Percentiles rank a stretch among this genome's conserved stretches.
Evolutionary conservation across 2,329 filamentous ascomycete genomes (phyloP).

Genomic region (Apiospora koreana): DNA sequence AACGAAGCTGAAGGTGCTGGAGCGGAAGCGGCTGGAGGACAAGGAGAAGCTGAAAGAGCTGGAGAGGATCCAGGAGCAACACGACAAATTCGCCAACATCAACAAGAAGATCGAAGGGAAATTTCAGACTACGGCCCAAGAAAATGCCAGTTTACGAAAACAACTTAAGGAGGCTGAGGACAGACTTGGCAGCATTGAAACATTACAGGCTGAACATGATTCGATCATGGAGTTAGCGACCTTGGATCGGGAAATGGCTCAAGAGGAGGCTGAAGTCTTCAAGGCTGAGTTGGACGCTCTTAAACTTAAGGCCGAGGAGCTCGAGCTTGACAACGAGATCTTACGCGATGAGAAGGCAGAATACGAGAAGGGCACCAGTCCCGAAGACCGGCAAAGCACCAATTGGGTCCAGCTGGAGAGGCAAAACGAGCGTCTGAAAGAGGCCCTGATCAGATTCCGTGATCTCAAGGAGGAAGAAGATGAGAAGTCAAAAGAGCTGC

Average conservation of each 20-base stretch:
- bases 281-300: slow-evolving; percentile 79
- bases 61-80: slow-evolving; percentile 74
- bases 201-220: slow-evolving; percentile 81
- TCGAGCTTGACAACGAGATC: slow-evolving; percentile 86
- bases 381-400: slow-evolving; percentile 82
- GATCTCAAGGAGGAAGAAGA: slow-evolving; percentile 89
- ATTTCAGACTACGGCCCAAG: slow-evolving; percentile 80
- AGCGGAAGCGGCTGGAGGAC: slow-evolving; percentile 84
- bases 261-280: slow-evolving; percentile 82
- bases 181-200: slow-evolving; percentile 69
- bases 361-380: slow-evolving; percentile 78
- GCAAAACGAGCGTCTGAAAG: slow-evolving; percentile 82
- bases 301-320: slow-evolving; percentile 76
- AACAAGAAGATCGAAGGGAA: slow-evolving; percentile 91
- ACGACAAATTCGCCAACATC: slow-evolving; percentile 77
- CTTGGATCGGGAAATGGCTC: slow-evolving; percentile 92
- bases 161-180: slow-evolving; percentile 75
- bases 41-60: slow-evolving; percentile 80
- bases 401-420: slow-evolving; percentile 92
- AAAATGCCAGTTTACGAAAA: slow-evolving; percentile 74
- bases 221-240: slow-evolving; percentile 82
- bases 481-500: slow-evolving; percentile 73
- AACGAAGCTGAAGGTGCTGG: slow-evolving; percentile 81
- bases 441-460: slow-evolving; percentile 80
- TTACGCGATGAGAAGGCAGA: slow-evolving; percentile 85